Evolutionary conservation across 2,329 filamentous ascomycete genomes (phyloP), one percentile per base, ranked within the genome.

Genomic region (Aspergillus hiratsukae): DNA sequence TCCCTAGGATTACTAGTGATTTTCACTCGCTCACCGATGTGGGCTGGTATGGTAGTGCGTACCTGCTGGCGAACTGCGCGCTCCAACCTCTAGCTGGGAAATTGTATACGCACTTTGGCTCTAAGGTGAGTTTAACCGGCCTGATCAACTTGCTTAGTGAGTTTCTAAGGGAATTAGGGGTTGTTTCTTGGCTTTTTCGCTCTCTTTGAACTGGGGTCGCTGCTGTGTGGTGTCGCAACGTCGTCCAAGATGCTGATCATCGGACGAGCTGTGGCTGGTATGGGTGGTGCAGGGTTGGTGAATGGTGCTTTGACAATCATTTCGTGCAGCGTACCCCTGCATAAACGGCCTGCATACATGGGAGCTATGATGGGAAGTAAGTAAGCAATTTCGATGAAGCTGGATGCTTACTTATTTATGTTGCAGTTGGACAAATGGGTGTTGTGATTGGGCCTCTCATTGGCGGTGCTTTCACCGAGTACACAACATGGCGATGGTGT

Each of bases 1-100:
- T 80, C 53, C 80, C 80, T 1, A 68, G 70, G 51, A 83, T 83
- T 55, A 82, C 80, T 0, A 77, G 58, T 19, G 56, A 72, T 1
- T 74, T 74, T 40, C 62, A 70, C 48, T 71, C 70, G 0, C 61
- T 73, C 5, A 50, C 58, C 14, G 71, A 74, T 57, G 58, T 73
- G 5, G 71, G 65, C 19, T 74, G 72, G 72, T 74, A 74, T 59
- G 71, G 70, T 8, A 69, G 70, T 57, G 66, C 70, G 14, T 74
- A 72, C 55, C 75, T 76, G 35, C 70, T 83, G 41, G 68, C 76
- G 27, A 62, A 58, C 23, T 57, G 50, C 17, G 40, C 40, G 2
- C 29, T 58, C 3, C 53, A 57, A 19, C 48, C 43, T 9, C 21
- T 62, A 1, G 49, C 53, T 1, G 52, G 48, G 0, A 58, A 52